These are phyloP conservation scores for Nelumbo lutea DNA, from an alignment of 164 flowering plant species.

Conservation along the genomic window DNA sequence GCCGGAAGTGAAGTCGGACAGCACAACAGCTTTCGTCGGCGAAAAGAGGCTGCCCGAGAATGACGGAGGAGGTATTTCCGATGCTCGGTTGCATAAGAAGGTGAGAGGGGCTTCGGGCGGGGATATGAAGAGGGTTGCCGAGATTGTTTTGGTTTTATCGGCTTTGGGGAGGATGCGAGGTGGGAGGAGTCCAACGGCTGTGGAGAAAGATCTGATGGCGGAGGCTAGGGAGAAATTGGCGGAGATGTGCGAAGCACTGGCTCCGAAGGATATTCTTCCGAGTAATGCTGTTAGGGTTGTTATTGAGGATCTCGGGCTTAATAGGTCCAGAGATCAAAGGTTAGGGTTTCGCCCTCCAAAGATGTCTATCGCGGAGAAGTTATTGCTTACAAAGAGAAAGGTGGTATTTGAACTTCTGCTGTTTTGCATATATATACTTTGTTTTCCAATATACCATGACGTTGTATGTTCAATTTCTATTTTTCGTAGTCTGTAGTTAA, in stretches of 20 bases:
- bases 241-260: slow-evolving; percentile 42
- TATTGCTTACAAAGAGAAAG: slow-evolving; percentile 50
- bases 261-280: slow-evolving; percentile 67
- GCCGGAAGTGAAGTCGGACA: slow-evolving; percentile 11
- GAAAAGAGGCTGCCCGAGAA: slow-evolving; percentile 24
- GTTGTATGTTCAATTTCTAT: too few relatives aligned
- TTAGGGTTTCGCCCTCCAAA: slow-evolving; percentile 51
- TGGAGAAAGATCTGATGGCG: slow-evolving; percentile 54
- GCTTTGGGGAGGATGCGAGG: slow-evolving; percentile 63
- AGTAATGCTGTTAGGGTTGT: slow-evolving; percentile 51
- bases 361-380: slow-evolving; percentile 64
- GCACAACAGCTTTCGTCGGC: background rate
- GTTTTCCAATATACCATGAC: too few relatives aligned
- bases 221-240: slow-evolving; percentile 67
- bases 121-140: slow-evolving; percentile 60
- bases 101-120: slow-evolving; percentile 18
- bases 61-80: slow-evolving; percentile 9
- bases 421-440: too few relatives aligned
- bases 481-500: background rate
- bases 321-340: slow-evolving; percentile 47
- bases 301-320: slow-evolving; percentile 81
- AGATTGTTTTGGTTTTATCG: slow-evolving; percentile 67
- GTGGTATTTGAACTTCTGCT: slow-evolving; percentile 21
- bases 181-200: slow-evolving; percentile 51
- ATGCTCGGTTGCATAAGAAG: slow-evolving; percentile 27